Evolutionary conservation across 148 eudicot genomes (phyloP), one percentile per base, ranked within the genome.

Genomic region (Dianthus caryophyllus): DNA sequence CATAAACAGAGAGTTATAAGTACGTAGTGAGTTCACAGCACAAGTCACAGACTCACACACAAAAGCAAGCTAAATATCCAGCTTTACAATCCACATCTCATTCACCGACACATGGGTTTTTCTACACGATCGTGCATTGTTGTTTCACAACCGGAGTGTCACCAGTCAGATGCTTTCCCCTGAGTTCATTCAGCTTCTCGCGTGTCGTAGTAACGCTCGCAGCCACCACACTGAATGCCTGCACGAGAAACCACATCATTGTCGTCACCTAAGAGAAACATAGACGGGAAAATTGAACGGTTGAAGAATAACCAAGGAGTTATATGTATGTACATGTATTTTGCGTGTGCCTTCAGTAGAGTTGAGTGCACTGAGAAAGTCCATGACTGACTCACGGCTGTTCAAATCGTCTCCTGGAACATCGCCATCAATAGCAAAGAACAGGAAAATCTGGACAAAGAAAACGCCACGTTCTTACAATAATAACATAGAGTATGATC

Each of bases 361-460:
- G 48, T 20, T 44, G 64, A 72, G 75, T 26, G n/a, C 69, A 15
- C 64, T 43, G 27, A 72, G 69, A 30, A 64, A 53, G 3, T 64
- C 49, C 17, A 29, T 22, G 14, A 72, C 13, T 5, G 75, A 63
- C 21, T 64, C 75, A 54, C 75, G 75, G 7, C 25, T 26, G 36
- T n/a, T 7, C 31, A 52, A 22, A 24, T 17, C 69, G 44, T 47
- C 54, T 5, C 36, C 75, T 22, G 33, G 33, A 20, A 27, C 18
- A 0, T 65, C 64, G 48, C 49, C 49, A 22, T 65, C 65, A 5
- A 68, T 64, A 56, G 56, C 64, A 38, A 72, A 38, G 27, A 65
- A 55, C 54, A 72, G 18, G 46, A 55, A 46, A 5, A 49, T 54
- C 75, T 65, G 30, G 5, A 56, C 21, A 56, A 22, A 29, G 24